A percentile compares a stretch with the other conserved stretches of the same genome.
phyloP scores from a whole-genome alignment of 2,329 filamentous ascomycete genomes.

The Calonectria multiphialidica region DNA sequence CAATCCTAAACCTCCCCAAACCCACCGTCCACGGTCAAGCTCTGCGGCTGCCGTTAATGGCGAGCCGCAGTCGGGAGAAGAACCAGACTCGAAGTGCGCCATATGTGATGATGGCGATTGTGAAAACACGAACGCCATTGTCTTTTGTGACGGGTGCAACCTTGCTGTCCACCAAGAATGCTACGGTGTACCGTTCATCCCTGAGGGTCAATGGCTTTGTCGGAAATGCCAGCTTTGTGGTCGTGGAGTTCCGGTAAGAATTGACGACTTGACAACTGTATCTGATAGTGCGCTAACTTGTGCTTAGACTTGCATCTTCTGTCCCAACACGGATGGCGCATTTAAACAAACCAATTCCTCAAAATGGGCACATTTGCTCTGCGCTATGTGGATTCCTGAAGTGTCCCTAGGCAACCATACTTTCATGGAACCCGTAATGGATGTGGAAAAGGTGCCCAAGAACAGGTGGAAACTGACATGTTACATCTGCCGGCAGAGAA shows the following conservation, averaged over 20 bases:
- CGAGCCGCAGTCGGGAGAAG: constrained; percentile 85
- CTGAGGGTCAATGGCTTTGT: constrained; percentile 98
- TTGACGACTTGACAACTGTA: constrained; percentile 27
- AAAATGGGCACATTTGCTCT: constrained; percentile 96
- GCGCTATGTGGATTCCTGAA: constrained; percentile 98
- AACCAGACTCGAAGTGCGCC: constrained; percentile 96
- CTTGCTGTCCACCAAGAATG: constrained; percentile 98
- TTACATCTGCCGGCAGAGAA: constrained; percentile 96
- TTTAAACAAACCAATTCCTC: constrained; percentile 98
- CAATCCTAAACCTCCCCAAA: constrained; percentile 95
- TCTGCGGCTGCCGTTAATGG: constrained; percentile 96
- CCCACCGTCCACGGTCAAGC: constrained; percentile 90
- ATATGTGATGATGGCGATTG: constrained; percentile 99
- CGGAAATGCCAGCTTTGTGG: constrained; percentile 97
- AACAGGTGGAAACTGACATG: constrained; percentile 93
- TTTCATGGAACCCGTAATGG: constrained; percentile 98
- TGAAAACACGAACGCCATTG: constrained; percentile 98
- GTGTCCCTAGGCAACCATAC: constrained; percentile 95
- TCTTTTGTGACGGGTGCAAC: constrained; percentile 98
- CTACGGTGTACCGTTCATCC: constrained; percentile 98
- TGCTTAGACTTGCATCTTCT: constrained; percentile 90
- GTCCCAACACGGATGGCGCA: constrained; percentile 95
- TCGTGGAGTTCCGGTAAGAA: constrained; percentile 82
- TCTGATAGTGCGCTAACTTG: constrained; percentile 31
- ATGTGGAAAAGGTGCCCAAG: constrained; percentile 97